These are phyloP conservation scores for Dendrocalamus latiflorus DNA, from an alignment of 202 grass and related monocot genomes.

Conservation along the genomic window DNA sequence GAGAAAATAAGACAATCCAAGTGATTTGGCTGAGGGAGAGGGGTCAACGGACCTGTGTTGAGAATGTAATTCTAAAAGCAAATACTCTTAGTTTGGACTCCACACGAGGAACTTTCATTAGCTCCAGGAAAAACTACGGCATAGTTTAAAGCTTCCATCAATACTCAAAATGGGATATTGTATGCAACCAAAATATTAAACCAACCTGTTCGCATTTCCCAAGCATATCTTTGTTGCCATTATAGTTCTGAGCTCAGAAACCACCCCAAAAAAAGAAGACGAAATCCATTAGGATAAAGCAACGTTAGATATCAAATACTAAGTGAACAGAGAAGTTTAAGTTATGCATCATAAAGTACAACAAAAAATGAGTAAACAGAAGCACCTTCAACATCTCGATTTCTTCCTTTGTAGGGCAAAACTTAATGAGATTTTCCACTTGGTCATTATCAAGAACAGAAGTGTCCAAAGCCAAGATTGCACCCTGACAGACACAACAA, in stretches of 20 bases:
- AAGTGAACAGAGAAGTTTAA: not conserved
- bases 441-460: conserved; percentile 93
- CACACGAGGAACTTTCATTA: conserved; percentile 94
- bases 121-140: conserved; percentile 85
- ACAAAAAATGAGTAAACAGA: conserved; percentile 14
- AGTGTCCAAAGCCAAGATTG: conserved; percentile 78
- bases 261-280: not conserved
- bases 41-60: conserved; percentile 54
- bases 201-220: conserved; percentile 94
- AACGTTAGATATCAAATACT: conserved; percentile 17
- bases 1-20: not conserved
- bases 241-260: conserved; percentile 57
- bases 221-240: conserved; percentile 87
- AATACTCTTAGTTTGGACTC: conserved; percentile 97
- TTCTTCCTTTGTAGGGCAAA: conserved; percentile 98
- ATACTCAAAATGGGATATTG: conserved; percentile 5
- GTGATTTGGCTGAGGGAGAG: not conserved
- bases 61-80: conserved; percentile 93
- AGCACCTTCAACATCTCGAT: conserved; percentile 93
- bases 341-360: conserved; percentile 9
- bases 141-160: conserved; percentile 37
- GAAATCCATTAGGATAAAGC: conserved; percentile 12
- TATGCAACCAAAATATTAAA: conserved; percentile 28
- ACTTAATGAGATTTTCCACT: conserved; percentile 99
- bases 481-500: conserved; percentile 46